Conservation (phyloP, 2,329 filamentous ascomycete genomes). For the Diaporthe caulivora region DNA sequence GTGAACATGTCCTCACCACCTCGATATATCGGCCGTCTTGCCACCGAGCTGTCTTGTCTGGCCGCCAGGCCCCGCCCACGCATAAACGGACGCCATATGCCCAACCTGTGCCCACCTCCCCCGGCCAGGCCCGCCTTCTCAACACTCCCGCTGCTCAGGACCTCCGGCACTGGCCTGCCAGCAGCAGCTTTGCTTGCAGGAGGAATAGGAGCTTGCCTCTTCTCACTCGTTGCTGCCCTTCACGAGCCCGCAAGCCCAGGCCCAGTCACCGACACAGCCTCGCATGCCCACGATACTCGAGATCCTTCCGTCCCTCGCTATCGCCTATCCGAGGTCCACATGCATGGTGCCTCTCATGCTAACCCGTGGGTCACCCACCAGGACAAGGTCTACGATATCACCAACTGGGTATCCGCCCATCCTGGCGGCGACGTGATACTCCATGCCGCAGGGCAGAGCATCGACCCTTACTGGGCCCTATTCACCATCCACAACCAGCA, state of each 20-base stretch:
- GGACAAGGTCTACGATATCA: slow-evolving; percentile 78
- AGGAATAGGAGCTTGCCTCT: slow-evolving; percentile 42
- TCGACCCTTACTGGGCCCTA: slow-evolving; percentile 79
- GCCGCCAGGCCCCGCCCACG: not conserved
- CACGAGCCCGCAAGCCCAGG: slow-evolving; percentile 36
- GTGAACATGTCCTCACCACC: not conserved
- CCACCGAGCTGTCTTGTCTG: not conserved
- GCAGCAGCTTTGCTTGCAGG: slow-evolving; percentile 39
- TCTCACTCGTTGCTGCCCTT: slow-evolving; percentile 42
- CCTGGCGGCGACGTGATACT: slow-evolving; percentile 78
- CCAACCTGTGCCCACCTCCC: not conserved
- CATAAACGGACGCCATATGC: not conserved
- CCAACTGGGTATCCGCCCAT: slow-evolving; percentile 74
- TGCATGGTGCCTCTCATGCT: slow-evolving; percentile 64
- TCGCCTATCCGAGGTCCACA: slow-evolving; percentile 63
- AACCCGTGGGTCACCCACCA: slow-evolving; percentile 74
- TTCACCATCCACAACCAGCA: slow-evolving; percentile 76
- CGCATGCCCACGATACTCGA: slow-evolving; percentile 44
- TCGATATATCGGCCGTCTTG: not conserved
- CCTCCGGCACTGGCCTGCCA: not conserved
- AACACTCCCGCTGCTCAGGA: slow-evolving; percentile 16
- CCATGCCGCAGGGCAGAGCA: slow-evolving; percentile 71
- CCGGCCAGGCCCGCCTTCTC: slow-evolving; percentile 6
- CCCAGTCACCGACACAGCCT: not conserved
- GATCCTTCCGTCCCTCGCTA: slow-evolving; percentile 61